Conservation (phyloP, 2,329 filamentous ascomycete species). For the Fusarium sulawesiense region DNA sequence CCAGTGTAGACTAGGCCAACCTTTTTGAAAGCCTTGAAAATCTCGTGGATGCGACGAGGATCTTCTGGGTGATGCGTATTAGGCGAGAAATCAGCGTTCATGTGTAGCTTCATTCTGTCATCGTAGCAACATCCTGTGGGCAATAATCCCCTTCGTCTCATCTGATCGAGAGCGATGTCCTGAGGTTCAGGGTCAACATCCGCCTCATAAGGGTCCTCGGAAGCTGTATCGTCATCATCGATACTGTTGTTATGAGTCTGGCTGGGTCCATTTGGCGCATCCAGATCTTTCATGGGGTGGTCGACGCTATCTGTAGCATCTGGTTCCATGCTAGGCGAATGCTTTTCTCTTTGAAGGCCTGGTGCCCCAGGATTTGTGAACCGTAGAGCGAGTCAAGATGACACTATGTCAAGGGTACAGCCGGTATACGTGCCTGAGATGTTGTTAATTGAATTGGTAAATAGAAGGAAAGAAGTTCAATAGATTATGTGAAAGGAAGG, state of each 20-base stretch:
- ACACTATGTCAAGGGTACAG: neutral
- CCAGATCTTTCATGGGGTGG: conserved; percentile 57
- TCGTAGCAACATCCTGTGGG: conserved; percentile 90
- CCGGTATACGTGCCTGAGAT: conserved; percentile 2
- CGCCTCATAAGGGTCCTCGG: conserved; percentile 51
- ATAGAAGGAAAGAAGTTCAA: neutral
- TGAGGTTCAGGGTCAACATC: conserved; percentile 53
- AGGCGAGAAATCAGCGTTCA: conserved; percentile 80
- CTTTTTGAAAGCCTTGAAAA: conserved; percentile 88
- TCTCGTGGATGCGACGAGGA: conserved; percentile 89
- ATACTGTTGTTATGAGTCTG: conserved; percentile 33
- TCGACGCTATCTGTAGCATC: conserved; percentile 58
- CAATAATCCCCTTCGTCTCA: conserved; percentile 62
- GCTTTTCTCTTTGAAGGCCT: conserved; percentile 31
- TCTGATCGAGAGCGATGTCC: conserved; percentile 52
- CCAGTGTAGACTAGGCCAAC: conserved; percentile 80
- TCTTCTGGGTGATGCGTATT: conserved; percentile 93
- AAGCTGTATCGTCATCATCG: conserved; percentile 51
- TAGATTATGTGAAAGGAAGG: neutral
- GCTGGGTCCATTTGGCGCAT: conserved; percentile 44
- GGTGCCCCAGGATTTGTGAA: conserved; percentile 33
- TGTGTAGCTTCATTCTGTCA: conserved; percentile 93
- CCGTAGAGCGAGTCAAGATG: conserved; percentile 2
- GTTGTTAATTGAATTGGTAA: conserved; percentile 6
- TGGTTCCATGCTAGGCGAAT: conserved; percentile 19